Percentiles rank a stretch among this genome's conserved stretches.
phyloP scores from a whole-genome alignment of 2,329 filamentous ascomycete genomes.

The Bertia moriformis region DNA sequence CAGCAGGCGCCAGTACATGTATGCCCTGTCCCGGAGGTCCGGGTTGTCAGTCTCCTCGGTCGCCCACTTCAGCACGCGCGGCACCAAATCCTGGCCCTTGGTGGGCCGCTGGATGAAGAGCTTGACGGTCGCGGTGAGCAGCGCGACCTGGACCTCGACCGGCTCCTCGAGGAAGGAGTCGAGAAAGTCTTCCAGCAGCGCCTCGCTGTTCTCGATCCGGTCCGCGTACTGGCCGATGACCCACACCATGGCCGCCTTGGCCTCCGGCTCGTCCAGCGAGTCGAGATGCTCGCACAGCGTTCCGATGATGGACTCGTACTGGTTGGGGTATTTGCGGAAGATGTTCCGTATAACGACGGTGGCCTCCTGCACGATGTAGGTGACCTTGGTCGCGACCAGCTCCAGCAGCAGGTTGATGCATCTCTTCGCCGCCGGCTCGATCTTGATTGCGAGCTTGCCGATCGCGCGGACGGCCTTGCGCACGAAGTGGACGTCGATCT shows the following conservation, averaged over 20 bases:
- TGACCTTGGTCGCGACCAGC: constrained; percentile 88
- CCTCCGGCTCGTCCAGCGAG: constrained; percentile 90
- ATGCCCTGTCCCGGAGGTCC: constrained; percentile 84
- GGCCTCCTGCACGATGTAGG: constrained; percentile 96
- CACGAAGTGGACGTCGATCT: constrained; percentile 97
- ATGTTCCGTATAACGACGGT: constrained; percentile 98
- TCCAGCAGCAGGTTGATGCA: constrained; percentile 90
- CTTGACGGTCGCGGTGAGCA: constrained; percentile 92
- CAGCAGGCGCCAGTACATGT: constrained; percentile 98
- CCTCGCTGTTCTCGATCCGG: constrained; percentile 92
- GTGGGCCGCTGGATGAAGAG: constrained; percentile 94
- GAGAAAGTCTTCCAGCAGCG: constrained; percentile 83
- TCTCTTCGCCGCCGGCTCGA: constrained; percentile 76
- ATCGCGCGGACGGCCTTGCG: constrained; percentile 97
- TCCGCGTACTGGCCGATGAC: constrained; percentile 97
- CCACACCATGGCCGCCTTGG: constrained; percentile 98
- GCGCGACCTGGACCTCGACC: constrained; percentile 84
- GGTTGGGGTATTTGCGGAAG: constrained; percentile 96
- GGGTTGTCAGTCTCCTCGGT: constrained; percentile 99
- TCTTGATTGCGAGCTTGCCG: constrained; percentile 96
- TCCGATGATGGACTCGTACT: constrained; percentile 94
- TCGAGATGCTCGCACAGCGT: constrained; percentile 93
- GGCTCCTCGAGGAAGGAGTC: constrained; percentile 89
- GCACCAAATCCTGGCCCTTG: constrained; percentile 83
- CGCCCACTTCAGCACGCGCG: constrained; percentile 92